Evolutionary conservation across 202 grass and related monocot genomes (phyloP), one percentile per base, ranked within the genome.

Genomic region (Eragrostis tef): DNA sequence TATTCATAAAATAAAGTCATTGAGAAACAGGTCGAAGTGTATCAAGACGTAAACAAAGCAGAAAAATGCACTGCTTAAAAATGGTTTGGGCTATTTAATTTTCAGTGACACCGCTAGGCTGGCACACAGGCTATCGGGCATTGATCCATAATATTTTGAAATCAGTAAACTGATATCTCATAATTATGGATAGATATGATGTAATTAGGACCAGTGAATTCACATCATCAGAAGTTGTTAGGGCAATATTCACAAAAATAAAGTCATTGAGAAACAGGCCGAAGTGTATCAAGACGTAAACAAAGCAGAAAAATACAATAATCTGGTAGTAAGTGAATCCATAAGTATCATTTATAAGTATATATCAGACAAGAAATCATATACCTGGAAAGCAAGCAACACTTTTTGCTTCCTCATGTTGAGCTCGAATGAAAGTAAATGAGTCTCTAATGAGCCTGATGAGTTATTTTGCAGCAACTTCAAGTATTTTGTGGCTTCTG

Each of bases 371-470:
- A 83, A 80, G 11, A 74, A 67, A 82, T 15, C 17, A 56, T 11
- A 88, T 90, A 99, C 97, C 97, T 99, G 91, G 79, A 99, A 99
- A 85, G 97, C 93, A 61, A 99, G 91, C 71, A 99, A 92, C 83
- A 92, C 80, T 47, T 94, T 99, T 86, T 97, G 87, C 79, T 94
- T 99, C 84, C 91, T 92, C 93, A 99, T 99, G 86, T 89, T 99
- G 50, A 97, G 86, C 88, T 97, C 97, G 86, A 99, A 99, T 67
- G 97, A 97, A 81, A 99, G 87, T 81, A 86, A 84, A 62, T 99
- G 97, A 22, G 93, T 99, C 90, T 97, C 91, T 74, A 99, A 83
- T 58, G 89, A 92, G 41, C 83, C 80, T 68, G 93, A 90, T 0
- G 97, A 99, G 87, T 97, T 97, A 79, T 82, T 92, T 78, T 99